Evolutionary conservation across 139 green algal genomes (phyloP).

Genomic region (Chlamydomonas incerta): DNA sequence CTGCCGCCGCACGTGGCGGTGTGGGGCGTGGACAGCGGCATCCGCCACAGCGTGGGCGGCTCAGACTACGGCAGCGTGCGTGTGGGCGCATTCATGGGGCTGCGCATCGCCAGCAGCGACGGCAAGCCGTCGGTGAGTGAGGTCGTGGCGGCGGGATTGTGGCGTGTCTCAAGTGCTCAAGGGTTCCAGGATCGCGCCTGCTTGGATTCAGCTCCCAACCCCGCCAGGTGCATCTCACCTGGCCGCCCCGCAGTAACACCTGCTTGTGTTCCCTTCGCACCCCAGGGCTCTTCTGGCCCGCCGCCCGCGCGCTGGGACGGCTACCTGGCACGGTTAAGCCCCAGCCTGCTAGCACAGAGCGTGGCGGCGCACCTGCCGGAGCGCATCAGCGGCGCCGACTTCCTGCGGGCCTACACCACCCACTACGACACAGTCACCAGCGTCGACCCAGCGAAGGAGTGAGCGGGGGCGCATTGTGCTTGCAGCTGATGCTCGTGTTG

Average conservation of each 20-base stretch:
- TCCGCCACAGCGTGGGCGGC: constrained; percentile 86
- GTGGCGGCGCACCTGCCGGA: constrained; percentile 64
- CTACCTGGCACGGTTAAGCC: constrained; percentile 75
- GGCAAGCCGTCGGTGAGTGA: not conserved
- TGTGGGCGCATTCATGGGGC: constrained; percentile 91
- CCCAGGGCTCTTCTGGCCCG: constrained; percentile 6
- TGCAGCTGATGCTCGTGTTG: too few relatives aligned
- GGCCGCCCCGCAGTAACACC: too few relatives aligned
- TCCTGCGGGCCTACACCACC: constrained; percentile 68
- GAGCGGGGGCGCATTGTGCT: not conserved
- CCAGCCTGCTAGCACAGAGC: constrained; percentile 62
- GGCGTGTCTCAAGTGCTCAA: too few relatives aligned
- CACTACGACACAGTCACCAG: constrained; percentile 83
- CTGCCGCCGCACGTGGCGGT: constrained; percentile 73
- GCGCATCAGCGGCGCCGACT: constrained; percentile 73
- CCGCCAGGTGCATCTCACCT: too few relatives aligned
- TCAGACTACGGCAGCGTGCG: constrained; percentile 89
- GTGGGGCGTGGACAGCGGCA: constrained; percentile 92
- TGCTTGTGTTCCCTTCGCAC: not conserved
- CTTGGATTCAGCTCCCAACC: too few relatives aligned
- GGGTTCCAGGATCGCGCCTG: too few relatives aligned
- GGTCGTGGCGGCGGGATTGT: not conserved
- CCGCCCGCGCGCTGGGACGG: constrained; percentile 41
- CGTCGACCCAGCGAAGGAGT: constrained; percentile 55
- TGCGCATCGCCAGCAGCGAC: constrained; percentile 61